Evolutionary conservation across 257 asterid genomes (phyloP).

Genomic region (Ophiorrhiza pumila): DNA sequence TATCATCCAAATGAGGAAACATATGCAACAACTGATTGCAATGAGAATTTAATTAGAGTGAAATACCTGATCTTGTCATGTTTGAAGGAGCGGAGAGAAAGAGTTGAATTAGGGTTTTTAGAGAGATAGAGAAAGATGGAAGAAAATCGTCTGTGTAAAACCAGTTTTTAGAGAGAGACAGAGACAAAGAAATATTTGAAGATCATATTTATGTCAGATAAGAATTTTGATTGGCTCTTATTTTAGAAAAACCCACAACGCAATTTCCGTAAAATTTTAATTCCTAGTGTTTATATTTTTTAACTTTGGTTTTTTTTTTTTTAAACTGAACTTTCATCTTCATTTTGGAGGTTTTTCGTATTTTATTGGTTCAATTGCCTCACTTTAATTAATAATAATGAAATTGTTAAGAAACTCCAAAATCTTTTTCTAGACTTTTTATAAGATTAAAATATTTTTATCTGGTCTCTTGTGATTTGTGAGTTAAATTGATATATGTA

Average conservation of each 20-base stretch:
- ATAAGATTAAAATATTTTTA: too few relatives aligned
- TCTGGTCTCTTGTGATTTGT: too few relatives aligned
- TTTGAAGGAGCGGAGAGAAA: slow-evolving; percentile 19
- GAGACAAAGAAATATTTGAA: slow-evolving; percentile 12
- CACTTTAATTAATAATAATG: not conserved
- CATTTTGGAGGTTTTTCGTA: not conserved
- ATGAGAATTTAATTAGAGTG: slow-evolving; percentile 21
- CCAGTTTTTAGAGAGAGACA: slow-evolving; percentile 17
- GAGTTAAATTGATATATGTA: too few relatives aligned
- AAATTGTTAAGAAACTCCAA: too few relatives aligned
- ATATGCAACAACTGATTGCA: slow-evolving; percentile 16
- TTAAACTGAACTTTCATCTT: not conserved
- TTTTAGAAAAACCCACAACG: slow-evolving; percentile 15
- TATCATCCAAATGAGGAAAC: slow-evolving; percentile 4
- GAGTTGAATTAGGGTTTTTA: slow-evolving; percentile 59
- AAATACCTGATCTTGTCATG: slow-evolving; percentile 46
- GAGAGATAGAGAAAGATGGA: slow-evolving; percentile 19
- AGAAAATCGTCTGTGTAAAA: slow-evolving; percentile 25
- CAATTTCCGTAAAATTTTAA: slow-evolving; percentile 4
- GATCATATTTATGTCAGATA: slow-evolving; percentile 20
- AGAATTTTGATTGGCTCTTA: slow-evolving; percentile 28
- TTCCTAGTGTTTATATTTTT: not conserved
- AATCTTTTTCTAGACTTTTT: too few relatives aligned
- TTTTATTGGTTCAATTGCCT: slow-evolving; percentile 1
- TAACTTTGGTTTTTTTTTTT: not conserved